Percentiles rank a stretch among this genome's conserved stretches.
Conservation (phyloP, 2,329 filamentous ascomycete genomes). For the Aureobasidium namibiae region DNA sequence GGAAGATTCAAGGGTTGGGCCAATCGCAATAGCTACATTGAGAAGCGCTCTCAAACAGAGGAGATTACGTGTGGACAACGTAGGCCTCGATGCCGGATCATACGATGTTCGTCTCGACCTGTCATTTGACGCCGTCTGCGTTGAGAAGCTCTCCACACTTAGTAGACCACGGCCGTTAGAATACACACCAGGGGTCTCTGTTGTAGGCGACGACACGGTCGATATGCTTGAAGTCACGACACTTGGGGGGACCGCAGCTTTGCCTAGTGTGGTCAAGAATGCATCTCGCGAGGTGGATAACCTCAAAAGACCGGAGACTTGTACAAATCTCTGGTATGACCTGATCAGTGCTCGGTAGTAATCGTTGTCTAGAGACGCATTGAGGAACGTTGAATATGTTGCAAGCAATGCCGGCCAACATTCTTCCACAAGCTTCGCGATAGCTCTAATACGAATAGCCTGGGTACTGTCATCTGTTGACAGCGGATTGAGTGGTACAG, state of each 20-base stretch:
- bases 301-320: conserved; percentile 82
- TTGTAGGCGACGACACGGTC: conserved; percentile 23
- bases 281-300: conserved; percentile 84
- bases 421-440: conserved; percentile 74
- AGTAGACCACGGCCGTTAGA: conserved; percentile 64
- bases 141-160: conserved; percentile 63
- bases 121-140: conserved; percentile 43
- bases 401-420: conserved; percentile 96
- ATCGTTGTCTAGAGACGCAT: conserved; percentile 82
- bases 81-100: conserved; percentile 39
- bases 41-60: conserved; percentile 82
- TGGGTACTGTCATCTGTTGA: conserved; percentile 64
- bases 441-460: conserved; percentile 62
- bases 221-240: conserved; percentile 36
- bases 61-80: conserved; percentile 79
- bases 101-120: conserved; percentile 53
- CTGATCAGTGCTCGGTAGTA: conserved; percentile 89
- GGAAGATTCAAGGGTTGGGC: conserved; percentile 72
- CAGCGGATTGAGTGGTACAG: conserved; percentile 77
- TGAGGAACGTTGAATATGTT: conserved; percentile 90
- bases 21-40: conserved; percentile 92
- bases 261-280: conserved; percentile 86
- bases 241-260: conserved; percentile 84
- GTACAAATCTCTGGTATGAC: conserved; percentile 89
- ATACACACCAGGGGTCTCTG: conserved; percentile 53